A percentile compares a stretch with the other conserved stretches of the same genome.
Evolutionary conservation across 2,329 filamentous ascomycete genomes (phyloP).

Genomic region (Exophiala aquamarina): DNA sequence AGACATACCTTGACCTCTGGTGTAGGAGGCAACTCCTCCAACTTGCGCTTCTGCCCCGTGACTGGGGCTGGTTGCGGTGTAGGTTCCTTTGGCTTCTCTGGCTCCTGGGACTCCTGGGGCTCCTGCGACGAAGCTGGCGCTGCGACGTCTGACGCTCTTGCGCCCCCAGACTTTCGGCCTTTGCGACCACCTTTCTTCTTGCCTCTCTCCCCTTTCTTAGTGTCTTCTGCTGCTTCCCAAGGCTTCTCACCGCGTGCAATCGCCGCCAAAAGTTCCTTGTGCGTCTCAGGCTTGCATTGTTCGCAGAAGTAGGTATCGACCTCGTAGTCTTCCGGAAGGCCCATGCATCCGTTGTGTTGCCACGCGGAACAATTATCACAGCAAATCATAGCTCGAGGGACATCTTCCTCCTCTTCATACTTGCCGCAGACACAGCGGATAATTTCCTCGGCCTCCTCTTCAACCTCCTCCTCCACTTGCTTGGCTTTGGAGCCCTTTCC

Average conservation of each 20-base stretch:
- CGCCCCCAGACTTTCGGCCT: slow-evolving; percentile 59
- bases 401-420: slow-evolving; percentile 79
- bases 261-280: slow-evolving; percentile 75
- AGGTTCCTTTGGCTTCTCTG: slow-evolving; percentile 5
- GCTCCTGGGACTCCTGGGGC: slow-evolving; percentile 38
- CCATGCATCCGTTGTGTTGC: slow-evolving; percentile 98
- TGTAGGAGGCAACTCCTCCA: slow-evolving; percentile 38
- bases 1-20: slow-evolving; percentile 24
- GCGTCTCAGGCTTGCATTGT: slow-evolving; percentile 78
- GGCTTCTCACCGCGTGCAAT: slow-evolving; percentile 79
- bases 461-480: slow-evolving; percentile 42
- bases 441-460: slow-evolving; percentile 63
- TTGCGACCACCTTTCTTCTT: slow-evolving; percentile 58
- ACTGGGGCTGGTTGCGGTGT: slow-evolving; percentile 15
- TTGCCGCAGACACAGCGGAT: slow-evolving; percentile 94
- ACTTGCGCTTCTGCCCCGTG: slow-evolving; percentile 44
- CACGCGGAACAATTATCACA: slow-evolving; percentile 91
- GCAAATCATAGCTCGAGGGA: slow-evolving; percentile 89
- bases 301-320: slow-evolving; percentile 92
- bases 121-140: slow-evolving; percentile 48
- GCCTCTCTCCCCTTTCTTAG: slow-evolving; percentile 59
- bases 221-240: slow-evolving; percentile 73
- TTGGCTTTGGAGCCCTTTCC: slow-evolving; percentile 47
- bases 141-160: slow-evolving; percentile 65
- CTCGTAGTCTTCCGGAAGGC: slow-evolving; percentile 72